Evolutionary conservation across 176 grass and related monocot species (phyloP), one percentile per base, ranked within the genome.

Genomic region (Chloris gayana): DNA sequence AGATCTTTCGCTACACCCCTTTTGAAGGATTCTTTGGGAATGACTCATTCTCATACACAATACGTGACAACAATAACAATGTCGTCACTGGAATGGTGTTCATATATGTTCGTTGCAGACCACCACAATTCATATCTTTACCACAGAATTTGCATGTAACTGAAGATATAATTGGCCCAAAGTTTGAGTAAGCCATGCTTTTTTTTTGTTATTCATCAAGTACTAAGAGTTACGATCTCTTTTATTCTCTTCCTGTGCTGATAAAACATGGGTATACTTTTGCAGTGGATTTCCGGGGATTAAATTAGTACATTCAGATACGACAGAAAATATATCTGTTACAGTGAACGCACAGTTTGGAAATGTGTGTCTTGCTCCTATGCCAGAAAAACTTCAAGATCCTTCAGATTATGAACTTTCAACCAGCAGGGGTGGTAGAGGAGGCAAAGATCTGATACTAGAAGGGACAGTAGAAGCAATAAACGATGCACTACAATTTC

Each of bases 101-200:
- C 46, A 86, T 97, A 70, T 90, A 37, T 85, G 89, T 97, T 79
- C 83, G 90, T 5, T 94, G 87, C 85, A 92, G 77, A 83, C 94
- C 94, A 70, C 94, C 94, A 80, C 89, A 90, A 30, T 94, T 97
- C 71, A 72, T 83, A 67, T 97, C 94, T 82, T 68, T 97, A 73
- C 91, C 94, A 11, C 58, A 61, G 44, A 69, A 80, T 31, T 82
- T 97, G 72, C 78, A 88, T 90, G 79, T 79, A 76, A 90, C 83
- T 73, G 94, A 97, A 90, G 89, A 97, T 85, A 84, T 76, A 25
- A 67, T 92, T n/a, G 87, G 79, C 76, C 91, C 94, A 32, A 66
- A 92, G 72, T 90, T 97, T 34, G 80, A 85, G 94, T 92, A 83
- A 82, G 84, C 64, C 63, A 59, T 75, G n/a, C 56, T 18, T 18